Evolutionary conservation across 805 yeast species (phyloP), one percentile per base, ranked within the genome.

Genomic region (Schizosaccharomyces lindneri): DNA sequence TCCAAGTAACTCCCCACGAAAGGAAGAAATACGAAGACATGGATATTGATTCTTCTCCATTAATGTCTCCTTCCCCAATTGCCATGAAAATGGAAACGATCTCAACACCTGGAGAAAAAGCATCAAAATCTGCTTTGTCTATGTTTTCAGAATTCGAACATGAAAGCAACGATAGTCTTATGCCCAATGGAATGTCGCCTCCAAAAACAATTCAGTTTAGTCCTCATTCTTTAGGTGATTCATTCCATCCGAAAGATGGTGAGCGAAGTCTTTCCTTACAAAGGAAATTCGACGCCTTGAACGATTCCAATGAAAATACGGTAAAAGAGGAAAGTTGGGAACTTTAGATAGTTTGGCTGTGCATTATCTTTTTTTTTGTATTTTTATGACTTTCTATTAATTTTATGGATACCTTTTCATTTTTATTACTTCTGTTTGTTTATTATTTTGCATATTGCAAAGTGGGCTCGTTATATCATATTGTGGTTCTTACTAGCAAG

Each of bases 1-100:
- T 71, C 46, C 72, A 70, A 62, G 70, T 66, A 6, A 72, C 74
- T 7, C 74, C 73, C 3, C 63, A n/a, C 63, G 63, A 0, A 66
- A 68, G 0, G 60, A 62, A 29, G 57, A 51, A 51, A 6, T 29
- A 51, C 7, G 57, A 21, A 24, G 57, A 17, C 19, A 51, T 51
- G 57, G 36, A 51, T 15, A 51, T 51, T 51, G 57, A 51, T 51
- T 51, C 57, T 21, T 51, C 57, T 51, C 57, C 57, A 2, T 9
- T 51, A 5, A 17, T 51, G n/a, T 51, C 57, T 17, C 57, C 57
- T 21, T 51, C 57, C 27, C 57, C 57, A 17, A 51, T 29, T 19
- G n/a, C 36, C n/a, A 29, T 29, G 36, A 21, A 29, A 24, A 21
- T 24, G 57, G 57, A 51, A 6, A 46, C 51, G 13, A 21, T 24